Evolutionary conservation across 148 eudicot genomes (phyloP).

Genomic region (Cornus florida): DNA sequence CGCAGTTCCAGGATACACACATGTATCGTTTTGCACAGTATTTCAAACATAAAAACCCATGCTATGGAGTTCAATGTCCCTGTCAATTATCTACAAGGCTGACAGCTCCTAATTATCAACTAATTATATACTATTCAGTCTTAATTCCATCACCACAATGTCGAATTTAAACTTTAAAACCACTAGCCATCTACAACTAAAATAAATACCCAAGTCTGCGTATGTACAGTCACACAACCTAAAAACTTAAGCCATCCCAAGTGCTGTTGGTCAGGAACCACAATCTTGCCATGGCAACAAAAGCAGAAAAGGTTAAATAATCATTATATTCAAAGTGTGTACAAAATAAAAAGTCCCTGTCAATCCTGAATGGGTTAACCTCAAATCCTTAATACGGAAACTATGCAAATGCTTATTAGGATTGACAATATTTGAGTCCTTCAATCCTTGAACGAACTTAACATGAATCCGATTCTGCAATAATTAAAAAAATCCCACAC

Average conservation of each 20-base stretch:
- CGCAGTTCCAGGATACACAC: not conserved
- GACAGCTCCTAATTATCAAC: too few species aligned
- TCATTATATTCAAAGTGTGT: not conserved
- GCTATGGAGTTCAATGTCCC: not conserved
- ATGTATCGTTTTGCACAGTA: not conserved
- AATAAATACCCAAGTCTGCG: not conserved
- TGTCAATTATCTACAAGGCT: too few species aligned
- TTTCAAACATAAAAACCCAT: not conserved
- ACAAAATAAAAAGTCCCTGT: not conserved
- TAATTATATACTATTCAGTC: too few species aligned
- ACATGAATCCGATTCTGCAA: not conserved
- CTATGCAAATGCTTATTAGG: not conserved
- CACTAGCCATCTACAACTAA: too few species aligned
- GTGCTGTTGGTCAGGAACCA: not conserved
- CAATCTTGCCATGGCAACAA: not conserved
- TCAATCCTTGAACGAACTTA: not conserved
- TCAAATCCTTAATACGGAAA: not conserved
- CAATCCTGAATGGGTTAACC: not conserved
- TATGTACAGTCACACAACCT: not conserved
- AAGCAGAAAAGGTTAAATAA: not conserved
- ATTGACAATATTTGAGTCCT: not conserved
- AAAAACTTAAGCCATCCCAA: not conserved
- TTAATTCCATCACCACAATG: too few species aligned
- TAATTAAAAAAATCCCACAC: not conserved
- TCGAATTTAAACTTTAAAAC: too few species aligned